Percentiles rank a stretch among this genome's conserved stretches.
These are phyloP conservation scores for Gymnopilus junonius DNA, from an alignment of 768 basidiomycete species.

Conservation along the genomic window DNA sequence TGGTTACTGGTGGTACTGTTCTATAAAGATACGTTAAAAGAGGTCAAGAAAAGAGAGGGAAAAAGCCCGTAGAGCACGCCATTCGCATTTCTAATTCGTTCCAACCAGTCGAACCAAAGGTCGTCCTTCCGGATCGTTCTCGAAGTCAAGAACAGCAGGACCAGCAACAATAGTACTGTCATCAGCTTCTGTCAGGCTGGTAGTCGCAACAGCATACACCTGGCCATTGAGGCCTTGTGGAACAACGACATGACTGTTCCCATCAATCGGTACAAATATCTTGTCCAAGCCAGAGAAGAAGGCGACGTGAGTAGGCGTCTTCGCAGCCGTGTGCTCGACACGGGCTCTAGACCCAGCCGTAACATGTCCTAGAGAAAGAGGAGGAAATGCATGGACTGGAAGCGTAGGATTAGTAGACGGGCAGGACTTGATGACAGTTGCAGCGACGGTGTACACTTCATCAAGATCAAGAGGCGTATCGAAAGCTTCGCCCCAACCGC, in stretches of 20 bases:
- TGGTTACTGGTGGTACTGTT: too few species aligned
- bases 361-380: conserved; percentile 38
- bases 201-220: conserved; percentile 51
- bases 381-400: conserved; percentile 55
- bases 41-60: too few species aligned
- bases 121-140: too few species aligned
- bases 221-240: conserved; percentile 46
- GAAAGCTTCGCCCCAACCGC: conserved; percentile 55
- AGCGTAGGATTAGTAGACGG: conserved; percentile 59
- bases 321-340: conserved; percentile 11
- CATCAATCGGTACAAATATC: conserved; percentile 33
- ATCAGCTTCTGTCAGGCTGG: conserved; percentile 28
- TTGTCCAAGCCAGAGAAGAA: conserved; percentile 51
- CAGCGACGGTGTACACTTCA: conserved; percentile 39
- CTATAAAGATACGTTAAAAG: too few species aligned
- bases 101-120: too few species aligned
- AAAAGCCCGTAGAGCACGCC: too few species aligned
- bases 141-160: conserved; percentile 9
- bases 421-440: conserved; percentile 55
- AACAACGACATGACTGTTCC: conserved; percentile 35
- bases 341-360: conserved; percentile 26
- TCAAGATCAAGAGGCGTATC: conserved; percentile 35
- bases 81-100: too few species aligned
- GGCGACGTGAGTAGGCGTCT: conserved; percentile 32
- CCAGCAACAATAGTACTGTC: conserved; percentile 50